phyloP scores from a whole-genome alignment of 2,329 filamentous ascomycete genomes.

The Microsporum audouinii region DNA sequence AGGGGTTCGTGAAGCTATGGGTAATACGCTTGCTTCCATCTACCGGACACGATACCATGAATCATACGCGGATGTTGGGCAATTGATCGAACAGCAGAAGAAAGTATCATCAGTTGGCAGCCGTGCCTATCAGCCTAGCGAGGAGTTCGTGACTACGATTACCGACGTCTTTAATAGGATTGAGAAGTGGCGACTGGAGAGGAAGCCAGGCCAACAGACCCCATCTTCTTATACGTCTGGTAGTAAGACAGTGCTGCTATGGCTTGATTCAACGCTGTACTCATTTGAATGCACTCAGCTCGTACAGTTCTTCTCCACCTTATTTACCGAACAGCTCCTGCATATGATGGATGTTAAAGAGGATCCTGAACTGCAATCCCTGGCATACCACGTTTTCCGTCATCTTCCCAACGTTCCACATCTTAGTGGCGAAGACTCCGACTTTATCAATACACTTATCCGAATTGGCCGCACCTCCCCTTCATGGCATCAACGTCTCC shows the following conservation, averaged over 20 bases:
- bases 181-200: constrained; percentile 76
- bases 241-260: constrained; percentile 88
- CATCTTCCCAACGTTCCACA: constrained; percentile 94
- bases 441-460: constrained; percentile 76
- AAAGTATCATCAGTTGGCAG: constrained; percentile 69
- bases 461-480: constrained; percentile 71
- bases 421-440: constrained; percentile 68
- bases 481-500: constrained; percentile 90
- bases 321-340: constrained; percentile 82
- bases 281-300: constrained; percentile 89
- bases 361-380: constrained; percentile 83
- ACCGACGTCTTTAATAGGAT: constrained; percentile 65
- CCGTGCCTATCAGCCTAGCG: constrained; percentile 66
- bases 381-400: constrained; percentile 93
- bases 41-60: constrained; percentile 90
- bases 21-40: constrained; percentile 74
- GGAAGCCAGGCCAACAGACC: constrained; percentile 77
- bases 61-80: constrained; percentile 69
- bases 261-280: constrained; percentile 83
- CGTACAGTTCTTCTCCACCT: constrained; percentile 76
- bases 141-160: constrained; percentile 62
- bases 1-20: constrained; percentile 88
- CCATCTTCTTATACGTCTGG: constrained; percentile 91
- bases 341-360: constrained; percentile 99
- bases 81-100: constrained; percentile 68